These are phyloP conservation scores for Trametes pubescens DNA, from an alignment of 1,284 basidiomycete genomes.

Conservation along the genomic window DNA sequence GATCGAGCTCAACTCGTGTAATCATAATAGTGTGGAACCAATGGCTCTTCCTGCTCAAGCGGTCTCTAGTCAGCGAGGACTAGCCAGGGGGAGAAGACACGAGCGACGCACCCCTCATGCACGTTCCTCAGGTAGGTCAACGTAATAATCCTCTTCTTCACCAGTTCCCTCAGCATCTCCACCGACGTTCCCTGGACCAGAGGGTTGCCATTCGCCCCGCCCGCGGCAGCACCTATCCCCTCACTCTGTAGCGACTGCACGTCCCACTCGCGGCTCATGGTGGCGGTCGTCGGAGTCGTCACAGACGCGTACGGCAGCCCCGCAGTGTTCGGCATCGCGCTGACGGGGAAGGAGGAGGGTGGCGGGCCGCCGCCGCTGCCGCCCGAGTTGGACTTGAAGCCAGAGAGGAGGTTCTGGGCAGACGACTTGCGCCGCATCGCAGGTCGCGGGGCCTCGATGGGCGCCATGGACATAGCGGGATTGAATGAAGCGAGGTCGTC, in stretches of 20 bases:
- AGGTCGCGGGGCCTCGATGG: slow-evolving; percentile 54
- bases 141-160: slow-evolving; percentile 85
- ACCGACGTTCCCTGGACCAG: slow-evolving; percentile 70
- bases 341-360: slow-evolving; percentile 32
- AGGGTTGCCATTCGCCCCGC: slow-evolving; percentile 47
- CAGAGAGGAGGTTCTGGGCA: slow-evolving; percentile 81
- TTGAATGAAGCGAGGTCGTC: slow-evolving; percentile 26
- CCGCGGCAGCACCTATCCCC: slow-evolving; percentile 33
- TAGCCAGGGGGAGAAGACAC: not conserved
- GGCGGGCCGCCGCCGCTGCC: slow-evolving; percentile 42
- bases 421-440: slow-evolving; percentile 84
- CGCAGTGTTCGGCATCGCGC: slow-evolving; percentile 34
- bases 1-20: slow-evolving; percentile 74
- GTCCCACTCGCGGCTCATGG: slow-evolving; percentile 71
- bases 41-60: slow-evolving; percentile 66
- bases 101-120: slow-evolving; percentile 75
- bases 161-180: slow-evolving; percentile 77
- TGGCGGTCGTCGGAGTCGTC: slow-evolving; percentile 47
- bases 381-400: slow-evolving; percentile 60
- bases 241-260: slow-evolving; percentile 56
- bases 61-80: slow-evolving; percentile 9
- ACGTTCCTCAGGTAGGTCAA: slow-evolving; percentile 85
- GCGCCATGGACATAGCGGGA: slow-evolving; percentile 41
- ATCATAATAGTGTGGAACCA: slow-evolving; percentile 92
- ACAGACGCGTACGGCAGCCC: slow-evolving; percentile 36